Evolutionary conservation across 1,284 basidiomycete genomes (phyloP).

Genomic region (Ustilago loliicola): DNA sequence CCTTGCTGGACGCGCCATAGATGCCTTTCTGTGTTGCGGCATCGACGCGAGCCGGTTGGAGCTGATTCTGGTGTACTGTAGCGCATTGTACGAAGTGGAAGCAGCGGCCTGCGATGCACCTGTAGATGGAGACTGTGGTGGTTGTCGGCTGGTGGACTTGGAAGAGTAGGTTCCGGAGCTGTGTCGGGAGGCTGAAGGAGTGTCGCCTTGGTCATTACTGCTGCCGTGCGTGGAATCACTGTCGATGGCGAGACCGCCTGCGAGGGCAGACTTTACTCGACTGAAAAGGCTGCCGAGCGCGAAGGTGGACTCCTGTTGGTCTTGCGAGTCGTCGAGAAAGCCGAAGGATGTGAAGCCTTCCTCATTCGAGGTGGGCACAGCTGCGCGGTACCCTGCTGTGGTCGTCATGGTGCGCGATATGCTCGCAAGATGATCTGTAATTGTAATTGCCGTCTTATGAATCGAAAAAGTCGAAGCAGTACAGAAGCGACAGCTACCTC

Average conservation of each 20-base stretch:
- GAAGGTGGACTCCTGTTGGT: conserved; percentile 52
- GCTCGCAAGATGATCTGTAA: too few species aligned
- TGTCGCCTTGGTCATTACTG: not conserved
- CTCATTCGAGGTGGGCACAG: conserved; percentile 1
- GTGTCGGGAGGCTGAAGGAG: conserved; percentile 26
- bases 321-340: conserved; percentile 60
- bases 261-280: conserved; percentile 62
- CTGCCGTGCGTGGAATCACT: conserved; percentile 1
- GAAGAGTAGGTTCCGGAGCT: conserved; percentile 28
- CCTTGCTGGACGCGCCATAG: conserved; percentile 34
- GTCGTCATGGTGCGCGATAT: conserved; percentile 7
- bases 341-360: conserved; percentile 58
- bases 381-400: conserved; percentile 7
- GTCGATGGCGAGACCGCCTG: conserved; percentile 17
- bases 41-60: conserved; percentile 31
- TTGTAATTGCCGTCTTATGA: too few species aligned
- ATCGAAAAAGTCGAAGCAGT: not conserved
- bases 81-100: conserved; percentile 19
- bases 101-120: conserved; percentile 1
- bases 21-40: conserved; percentile 31
- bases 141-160: conserved; percentile 15
- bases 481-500: not conserved
- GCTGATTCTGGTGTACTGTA: not conserved
- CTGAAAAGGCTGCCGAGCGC: conserved; percentile 61
- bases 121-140: conserved; percentile 6